These are phyloP conservation scores for Coemansia sp. DNA, from an alignment of 192 early-diverging fungal species.

Conservation along the genomic window DNA sequence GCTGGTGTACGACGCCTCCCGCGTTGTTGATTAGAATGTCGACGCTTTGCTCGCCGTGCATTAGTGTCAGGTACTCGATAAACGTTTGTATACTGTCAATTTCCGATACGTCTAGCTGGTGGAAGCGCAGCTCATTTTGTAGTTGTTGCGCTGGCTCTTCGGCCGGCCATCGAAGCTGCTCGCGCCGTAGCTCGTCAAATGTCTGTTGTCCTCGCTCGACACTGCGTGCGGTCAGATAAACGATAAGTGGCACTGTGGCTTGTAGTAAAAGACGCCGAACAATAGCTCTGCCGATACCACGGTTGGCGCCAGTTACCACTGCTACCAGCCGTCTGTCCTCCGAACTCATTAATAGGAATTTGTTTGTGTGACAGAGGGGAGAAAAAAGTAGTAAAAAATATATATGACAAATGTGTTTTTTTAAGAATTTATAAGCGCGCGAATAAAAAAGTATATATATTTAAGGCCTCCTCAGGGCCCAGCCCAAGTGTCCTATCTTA, in stretches of 20 bases:
- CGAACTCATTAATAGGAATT: slow-evolving; percentile 4
- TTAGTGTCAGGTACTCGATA: slow-evolving; percentile 42
- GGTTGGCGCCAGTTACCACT: slow-evolving; percentile 54
- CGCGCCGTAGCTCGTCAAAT: slow-evolving; percentile 47
- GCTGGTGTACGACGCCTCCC: slow-evolving; percentile 31
- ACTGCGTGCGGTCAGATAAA: slow-evolving; percentile 51
- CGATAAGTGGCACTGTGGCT: slow-evolving; percentile 31
- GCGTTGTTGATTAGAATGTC: slow-evolving; percentile 55
- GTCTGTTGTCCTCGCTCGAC: slow-evolving; percentile 43
- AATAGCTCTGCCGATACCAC: slow-evolving; percentile 52
- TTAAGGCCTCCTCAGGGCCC: not conserved
- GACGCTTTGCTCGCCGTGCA: slow-evolving; percentile 49
- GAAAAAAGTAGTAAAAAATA: not conserved
- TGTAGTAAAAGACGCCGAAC: slow-evolving; percentile 42
- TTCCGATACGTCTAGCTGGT: slow-evolving; percentile 51
- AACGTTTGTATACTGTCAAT: slow-evolving; percentile 31
- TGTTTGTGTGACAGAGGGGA: not conserved
- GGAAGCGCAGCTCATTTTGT: slow-evolving; percentile 51
- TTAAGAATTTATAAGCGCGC: no score
- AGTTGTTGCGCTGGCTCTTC: not conserved
- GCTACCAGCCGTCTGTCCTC: slow-evolving; percentile 43
- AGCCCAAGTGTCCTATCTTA: not conserved
- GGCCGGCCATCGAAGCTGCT: slow-evolving; percentile 21
- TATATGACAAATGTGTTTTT: not conserved
- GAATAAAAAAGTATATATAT: not conserved